These are phyloP conservation scores for Candida sonorensis DNA, from an alignment of 805 yeast species.

Conservation along the genomic window DNA sequence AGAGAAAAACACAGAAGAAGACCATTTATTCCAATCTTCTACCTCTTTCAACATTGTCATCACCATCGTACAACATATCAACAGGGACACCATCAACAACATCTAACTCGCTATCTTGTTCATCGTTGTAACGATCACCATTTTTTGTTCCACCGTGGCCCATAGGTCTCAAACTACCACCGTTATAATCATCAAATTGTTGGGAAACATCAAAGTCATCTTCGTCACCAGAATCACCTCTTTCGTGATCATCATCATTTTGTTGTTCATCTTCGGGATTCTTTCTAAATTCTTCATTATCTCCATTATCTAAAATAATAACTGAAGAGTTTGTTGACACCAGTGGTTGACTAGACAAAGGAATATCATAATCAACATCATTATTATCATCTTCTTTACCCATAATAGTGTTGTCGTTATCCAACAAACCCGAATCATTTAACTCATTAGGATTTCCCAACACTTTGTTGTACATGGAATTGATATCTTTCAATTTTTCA, in stretches of 20 bases:
- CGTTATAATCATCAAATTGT: slow-evolving; percentile 13
- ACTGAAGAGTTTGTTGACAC: slow-evolving; percentile 11
- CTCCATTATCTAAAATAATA: slow-evolving; percentile 29
- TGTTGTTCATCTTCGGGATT: slow-evolving; percentile 23
- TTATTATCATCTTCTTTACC: slow-evolving; percentile 10
- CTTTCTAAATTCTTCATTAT: slow-evolving; percentile 39
- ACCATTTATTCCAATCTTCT: slow-evolving; percentile 1
- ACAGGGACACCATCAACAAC: neutral
- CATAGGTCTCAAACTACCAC: slow-evolving; percentile 33
- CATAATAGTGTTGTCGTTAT: slow-evolving; percentile 12
- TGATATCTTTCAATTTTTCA: slow-evolving; percentile 41
- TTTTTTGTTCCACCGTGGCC: too few relatives aligned
- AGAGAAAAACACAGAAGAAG: neutral
- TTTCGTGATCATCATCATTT: slow-evolving; percentile 13
- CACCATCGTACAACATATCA: slow-evolving; percentile 1
- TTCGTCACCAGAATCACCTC: slow-evolving; percentile 4
- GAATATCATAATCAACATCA: slow-evolving; percentile 1
- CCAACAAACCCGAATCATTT: slow-evolving; percentile 6
- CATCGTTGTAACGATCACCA: too few relatives aligned
- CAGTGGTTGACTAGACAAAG: slow-evolving; percentile 13
- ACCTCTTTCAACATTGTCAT: slow-evolving; percentile 5
- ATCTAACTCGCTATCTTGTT: too few relatives aligned
- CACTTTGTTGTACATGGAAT: slow-evolving; percentile 51
- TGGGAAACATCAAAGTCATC: too few relatives aligned
- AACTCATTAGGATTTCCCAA: slow-evolving; percentile 39